These are phyloP conservation scores for Kluyveromyces sp. DNA, from an alignment of 1,139 yeast genomes.

Conservation along the genomic window DNA sequence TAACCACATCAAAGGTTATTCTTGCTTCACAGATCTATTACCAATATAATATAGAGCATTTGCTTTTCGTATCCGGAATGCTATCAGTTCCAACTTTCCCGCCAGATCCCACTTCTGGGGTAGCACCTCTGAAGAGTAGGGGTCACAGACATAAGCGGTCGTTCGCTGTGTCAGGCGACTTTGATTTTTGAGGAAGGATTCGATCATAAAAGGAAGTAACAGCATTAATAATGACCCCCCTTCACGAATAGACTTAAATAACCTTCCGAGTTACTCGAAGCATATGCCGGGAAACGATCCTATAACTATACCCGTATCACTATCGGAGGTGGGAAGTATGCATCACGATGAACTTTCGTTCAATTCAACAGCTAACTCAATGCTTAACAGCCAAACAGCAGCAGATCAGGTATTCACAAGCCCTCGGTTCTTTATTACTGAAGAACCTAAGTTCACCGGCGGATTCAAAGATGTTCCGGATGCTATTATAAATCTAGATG, in stretches of 20 bases:
- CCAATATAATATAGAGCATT: too few relatives aligned
- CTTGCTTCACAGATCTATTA: too few relatives aligned
- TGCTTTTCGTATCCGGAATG: neutral
- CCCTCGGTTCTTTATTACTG: constrained; percentile 28
- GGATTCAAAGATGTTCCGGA: constrained; percentile 42
- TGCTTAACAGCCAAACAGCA: too few relatives aligned
- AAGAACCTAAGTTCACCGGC: constrained; percentile 26
- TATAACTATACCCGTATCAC: too few relatives aligned
- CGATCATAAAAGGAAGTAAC: too few relatives aligned
- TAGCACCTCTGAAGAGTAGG: constrained; percentile 26
- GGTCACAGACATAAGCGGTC: constrained; percentile 63
- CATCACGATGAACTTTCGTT: neutral
- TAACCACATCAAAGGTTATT: too few relatives aligned
- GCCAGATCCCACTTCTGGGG: neutral
- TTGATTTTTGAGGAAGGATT: constrained; percentile 35
- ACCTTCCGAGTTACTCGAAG: too few relatives aligned
- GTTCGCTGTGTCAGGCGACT: constrained; percentile 69
- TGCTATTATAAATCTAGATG: constrained; percentile 57
- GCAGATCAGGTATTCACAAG: constrained; percentile 17
- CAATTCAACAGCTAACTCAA: neutral
- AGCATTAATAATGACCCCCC: constrained; percentile 1
- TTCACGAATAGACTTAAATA: neutral
- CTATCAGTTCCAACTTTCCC: neutral
- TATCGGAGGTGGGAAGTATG: too few relatives aligned
- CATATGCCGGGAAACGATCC: too few relatives aligned